Evolutionary conservation across 495 filamentous ascomycete genomes (phyloP), one percentile per base, ranked within the genome.

Genomic region (Coniosporium apollinis): DNA sequence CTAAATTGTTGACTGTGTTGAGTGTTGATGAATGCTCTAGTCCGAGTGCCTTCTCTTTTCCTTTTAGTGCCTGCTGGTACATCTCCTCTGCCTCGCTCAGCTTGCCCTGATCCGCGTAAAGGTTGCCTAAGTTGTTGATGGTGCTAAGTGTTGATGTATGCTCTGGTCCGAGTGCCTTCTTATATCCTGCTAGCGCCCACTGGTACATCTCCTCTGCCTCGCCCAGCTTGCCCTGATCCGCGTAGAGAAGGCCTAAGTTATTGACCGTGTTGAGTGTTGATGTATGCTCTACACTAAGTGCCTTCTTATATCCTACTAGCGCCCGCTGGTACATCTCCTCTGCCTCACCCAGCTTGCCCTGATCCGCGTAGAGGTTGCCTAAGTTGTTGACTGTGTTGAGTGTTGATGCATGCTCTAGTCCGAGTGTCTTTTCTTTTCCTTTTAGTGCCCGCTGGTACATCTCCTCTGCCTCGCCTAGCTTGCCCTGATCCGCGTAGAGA

Each of bases 1-100:
- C 46, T 10, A 43, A 25, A 34, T 43, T 51, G 34, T 39, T 45
- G 22, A 62, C 36, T 29, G 53, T 63, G n/a, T 41, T 22, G 8
- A 62, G 56, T 18, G 58, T 65, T 33, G 47, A 48, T 34, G 39
- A 39, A 43, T 64, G 58, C 37, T 64, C 47, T 33, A 41, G 43
- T 19, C 59, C 59, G 9, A 54, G 39, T 19, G 42, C 44, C 41
- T 55, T 51, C 46, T 64, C 59, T 5, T 42, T 36, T 42, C 45
- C 53, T 41, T 46, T 22, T 14, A 65, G 52, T 31, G 54, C 60
- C 39, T 50, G 45, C 37, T 44, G 34, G 39, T 52, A 56, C 52
- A 62, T 57, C 38, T 37, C 20, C 33, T 59, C 50, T 41, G 59
- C 57, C 41, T 58, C 39, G 9, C 39, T 30, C 11, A 54, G 34